Conservation (phyloP, 2,329 filamentous ascomycete genomes). For the Ophiostoma tasmaniense region DNA sequence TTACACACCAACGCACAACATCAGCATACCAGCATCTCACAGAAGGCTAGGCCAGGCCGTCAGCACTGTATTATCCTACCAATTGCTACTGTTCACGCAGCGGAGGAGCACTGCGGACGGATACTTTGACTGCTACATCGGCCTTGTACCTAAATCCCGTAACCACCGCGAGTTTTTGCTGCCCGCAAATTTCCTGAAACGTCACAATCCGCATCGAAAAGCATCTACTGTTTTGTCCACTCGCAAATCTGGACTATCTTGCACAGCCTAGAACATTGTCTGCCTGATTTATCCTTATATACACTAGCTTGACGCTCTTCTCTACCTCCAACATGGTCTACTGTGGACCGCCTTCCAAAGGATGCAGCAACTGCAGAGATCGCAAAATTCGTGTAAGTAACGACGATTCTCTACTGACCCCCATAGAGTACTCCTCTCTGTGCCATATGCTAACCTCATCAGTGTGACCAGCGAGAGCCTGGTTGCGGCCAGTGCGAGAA, state of each 20-base stretch:
- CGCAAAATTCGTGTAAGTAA: constrained; percentile 47
- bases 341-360: constrained; percentile 49
- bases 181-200: constrained; percentile 12
- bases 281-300: background rate
- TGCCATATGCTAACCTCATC: background rate
- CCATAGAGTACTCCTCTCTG: background rate
- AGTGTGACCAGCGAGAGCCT: constrained; percentile 47
- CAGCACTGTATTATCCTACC: background rate
- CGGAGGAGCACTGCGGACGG: background rate
- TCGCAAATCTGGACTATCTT: background rate
- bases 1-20: background rate
- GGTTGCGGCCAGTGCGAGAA: constrained; percentile 48
- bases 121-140: background rate
- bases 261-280: background rate
- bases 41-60: background rate
- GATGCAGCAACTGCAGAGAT: constrained; percentile 47
- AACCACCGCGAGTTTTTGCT: constrained; percentile 7
- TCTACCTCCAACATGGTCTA: constrained; percentile 39
- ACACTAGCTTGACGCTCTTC: background rate
- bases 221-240: background rate
- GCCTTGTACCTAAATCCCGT: background rate
- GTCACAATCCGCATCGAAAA: constrained; percentile 4
- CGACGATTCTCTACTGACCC: background rate
- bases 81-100: background rate
- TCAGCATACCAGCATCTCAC: background rate